Conservation (phyloP, 352 stramenopile species). For the Pythium chondricola region DNA sequence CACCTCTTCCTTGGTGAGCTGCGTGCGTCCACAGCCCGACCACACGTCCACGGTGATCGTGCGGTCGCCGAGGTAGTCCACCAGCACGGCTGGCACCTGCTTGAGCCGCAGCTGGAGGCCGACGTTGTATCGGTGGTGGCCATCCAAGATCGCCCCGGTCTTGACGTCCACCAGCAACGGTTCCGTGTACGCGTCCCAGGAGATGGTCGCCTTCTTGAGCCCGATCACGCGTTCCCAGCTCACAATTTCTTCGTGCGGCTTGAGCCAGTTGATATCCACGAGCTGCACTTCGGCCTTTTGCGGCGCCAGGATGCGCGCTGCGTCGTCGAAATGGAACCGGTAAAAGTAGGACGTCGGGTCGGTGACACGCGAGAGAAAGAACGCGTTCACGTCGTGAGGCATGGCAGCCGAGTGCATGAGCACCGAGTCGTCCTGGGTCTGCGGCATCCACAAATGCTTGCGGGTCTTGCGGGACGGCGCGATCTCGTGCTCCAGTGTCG, state of each 20-base stretch:
- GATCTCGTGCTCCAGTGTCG: constrained; percentile 63
- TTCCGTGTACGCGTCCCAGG: constrained; percentile 79
- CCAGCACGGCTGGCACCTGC: constrained; percentile 66
- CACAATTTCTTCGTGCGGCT: constrained; percentile 81
- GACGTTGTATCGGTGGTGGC: constrained; percentile 80
- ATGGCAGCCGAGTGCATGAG: constrained; percentile 23
- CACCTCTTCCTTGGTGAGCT: constrained; percentile 72
- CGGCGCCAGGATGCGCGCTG: constrained; percentile 43
- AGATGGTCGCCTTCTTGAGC: constrained; percentile 69
- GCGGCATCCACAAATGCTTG: constrained; percentile 66
- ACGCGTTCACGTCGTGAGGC: constrained; percentile 51
- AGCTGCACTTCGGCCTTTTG: constrained; percentile 79
- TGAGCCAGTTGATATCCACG: constrained; percentile 77
- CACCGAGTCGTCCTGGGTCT: constrained; percentile 75
- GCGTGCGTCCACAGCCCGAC: constrained; percentile 56
- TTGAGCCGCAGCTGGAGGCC: constrained; percentile 61
- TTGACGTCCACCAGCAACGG: constrained; percentile 74
- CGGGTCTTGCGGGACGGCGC: constrained; percentile 51
- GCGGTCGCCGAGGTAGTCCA: constrained; percentile 73
- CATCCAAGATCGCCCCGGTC: constrained; percentile 77
- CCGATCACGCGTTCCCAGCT: constrained; percentile 72
- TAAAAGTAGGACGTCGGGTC: constrained; percentile 87
- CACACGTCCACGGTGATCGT: constrained; percentile 78
- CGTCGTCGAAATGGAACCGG: constrained; percentile 69
- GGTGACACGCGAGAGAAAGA: constrained; percentile 74